Conservation (phyloP, 495 filamentous ascomycete genomes). For the Aspergillus ostianus region DNA sequence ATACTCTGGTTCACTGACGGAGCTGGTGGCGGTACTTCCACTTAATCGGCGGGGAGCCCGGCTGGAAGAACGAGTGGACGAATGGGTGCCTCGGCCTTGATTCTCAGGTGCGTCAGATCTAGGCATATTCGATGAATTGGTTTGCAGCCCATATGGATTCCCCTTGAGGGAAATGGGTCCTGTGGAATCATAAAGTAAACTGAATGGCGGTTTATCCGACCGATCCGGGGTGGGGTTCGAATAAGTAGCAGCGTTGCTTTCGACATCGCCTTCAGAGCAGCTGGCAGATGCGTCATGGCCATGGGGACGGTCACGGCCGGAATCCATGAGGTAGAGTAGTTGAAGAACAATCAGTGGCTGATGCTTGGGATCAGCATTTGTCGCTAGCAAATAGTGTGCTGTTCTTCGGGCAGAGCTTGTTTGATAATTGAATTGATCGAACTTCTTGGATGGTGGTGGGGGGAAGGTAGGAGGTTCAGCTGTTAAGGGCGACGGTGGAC, state of each 20-base stretch:
- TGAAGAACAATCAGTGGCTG: not conserved
- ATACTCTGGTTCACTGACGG: conserved; percentile 44
- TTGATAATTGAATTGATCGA: not conserved
- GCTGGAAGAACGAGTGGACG: conserved; percentile 64
- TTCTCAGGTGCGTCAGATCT: conserved; percentile 26
- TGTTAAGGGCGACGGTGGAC: too few species aligned
- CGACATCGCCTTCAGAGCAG: conserved; percentile 12
- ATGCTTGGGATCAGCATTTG: not conserved
- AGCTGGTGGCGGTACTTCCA: conserved; percentile 73
- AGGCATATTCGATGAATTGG: conserved; percentile 17
- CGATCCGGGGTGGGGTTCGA: conserved; percentile 16
- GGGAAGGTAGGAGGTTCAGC: too few species aligned
- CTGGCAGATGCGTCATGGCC: conserved; percentile 21
- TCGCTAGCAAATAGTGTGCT: not conserved
- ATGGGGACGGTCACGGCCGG: conserved; percentile 37
- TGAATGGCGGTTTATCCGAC: conserved; percentile 18
- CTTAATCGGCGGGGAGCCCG: conserved; percentile 72
- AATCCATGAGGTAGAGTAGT: not conserved
- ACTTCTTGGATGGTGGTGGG: not conserved
- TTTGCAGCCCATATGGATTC: conserved; percentile 9
- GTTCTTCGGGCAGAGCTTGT: not conserved
- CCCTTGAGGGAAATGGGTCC: conserved; percentile 15
- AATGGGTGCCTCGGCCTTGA: conserved; percentile 35
- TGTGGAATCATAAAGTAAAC: conserved; percentile 14
- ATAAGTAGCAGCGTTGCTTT: conserved; percentile 5